Conservation (phyloP, 1,139 yeast genomes). For the Yamadazyma atmosphaerica region DNA sequence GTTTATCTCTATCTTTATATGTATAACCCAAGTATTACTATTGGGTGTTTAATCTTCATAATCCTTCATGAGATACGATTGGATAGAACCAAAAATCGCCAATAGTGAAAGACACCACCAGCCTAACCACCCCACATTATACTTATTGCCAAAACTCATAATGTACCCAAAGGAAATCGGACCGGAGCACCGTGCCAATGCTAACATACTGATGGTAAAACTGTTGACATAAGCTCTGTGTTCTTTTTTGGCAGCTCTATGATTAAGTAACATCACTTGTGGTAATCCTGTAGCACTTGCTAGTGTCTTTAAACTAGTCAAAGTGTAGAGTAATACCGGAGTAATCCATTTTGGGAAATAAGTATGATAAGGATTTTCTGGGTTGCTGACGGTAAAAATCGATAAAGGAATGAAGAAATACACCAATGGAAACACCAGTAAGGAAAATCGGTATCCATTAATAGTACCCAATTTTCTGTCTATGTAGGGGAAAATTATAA, state of each 20-base stretch:
- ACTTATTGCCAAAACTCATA: slow-evolving; percentile 47
- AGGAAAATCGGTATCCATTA: slow-evolving; percentile 42
- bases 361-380: slow-evolving; percentile 19
- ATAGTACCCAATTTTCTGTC: slow-evolving; percentile 52
- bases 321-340: slow-evolving; percentile 21
- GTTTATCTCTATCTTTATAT: too few species aligned
- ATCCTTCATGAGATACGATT: slow-evolving; percentile 30
- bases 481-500: slow-evolving; percentile 53
- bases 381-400: slow-evolving; percentile 37
- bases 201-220: slow-evolving; percentile 46
- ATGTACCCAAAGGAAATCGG: slow-evolving; percentile 59
- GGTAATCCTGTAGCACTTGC: slow-evolving; percentile 21
- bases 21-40: background rate
- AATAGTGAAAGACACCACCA: slow-evolving; percentile 48
- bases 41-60: slow-evolving; percentile 10
- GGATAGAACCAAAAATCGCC: slow-evolving; percentile 31
- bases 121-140: slow-evolving; percentile 46
- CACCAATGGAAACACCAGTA: slow-evolving; percentile 45
- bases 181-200: slow-evolving; percentile 57
- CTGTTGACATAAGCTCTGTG: slow-evolving; percentile 54
- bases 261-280: slow-evolving; percentile 34
- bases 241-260: slow-evolving; percentile 47
- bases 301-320: slow-evolving; percentile 36
- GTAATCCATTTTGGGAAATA: slow-evolving; percentile 27
- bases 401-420: slow-evolving; percentile 53